These are phyloP conservation scores for Phytopythium oedochilum DNA, from an alignment of 352 stramenopile genomes.

Conservation along the genomic window DNA sequence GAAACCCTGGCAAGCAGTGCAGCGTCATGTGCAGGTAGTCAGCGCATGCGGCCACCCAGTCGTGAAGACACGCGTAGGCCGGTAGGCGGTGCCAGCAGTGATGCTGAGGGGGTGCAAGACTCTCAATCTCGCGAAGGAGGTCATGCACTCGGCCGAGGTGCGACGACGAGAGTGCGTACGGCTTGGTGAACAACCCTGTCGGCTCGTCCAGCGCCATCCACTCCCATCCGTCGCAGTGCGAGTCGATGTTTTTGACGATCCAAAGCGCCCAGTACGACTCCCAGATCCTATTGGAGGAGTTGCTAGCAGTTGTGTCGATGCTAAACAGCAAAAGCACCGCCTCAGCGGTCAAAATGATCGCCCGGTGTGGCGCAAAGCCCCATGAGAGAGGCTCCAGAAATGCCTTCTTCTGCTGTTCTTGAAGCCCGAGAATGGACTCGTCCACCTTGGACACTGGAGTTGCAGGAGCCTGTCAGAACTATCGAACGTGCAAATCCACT, in stretches of 20 bases:
- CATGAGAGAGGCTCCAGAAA: slow-evolving; percentile 64
- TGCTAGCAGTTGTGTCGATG: slow-evolving; percentile 11
- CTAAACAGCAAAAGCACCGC: slow-evolving; percentile 61
- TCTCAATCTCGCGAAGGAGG: slow-evolving; percentile 17
- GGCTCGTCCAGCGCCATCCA: slow-evolving; percentile 64
- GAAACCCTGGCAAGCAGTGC: slow-evolving; percentile 43
- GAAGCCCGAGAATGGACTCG: slow-evolving; percentile 51
- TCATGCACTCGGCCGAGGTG: slow-evolving; percentile 34
- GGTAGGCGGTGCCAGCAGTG: slow-evolving; percentile 58
- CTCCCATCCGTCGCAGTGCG: slow-evolving; percentile 56
- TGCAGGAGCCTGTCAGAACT: too few relatives aligned
- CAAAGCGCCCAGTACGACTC: slow-evolving; percentile 46
- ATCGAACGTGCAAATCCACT: too few relatives aligned
- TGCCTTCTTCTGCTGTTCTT: slow-evolving; percentile 44
- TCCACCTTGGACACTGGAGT: slow-evolving; percentile 54
- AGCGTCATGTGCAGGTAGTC: slow-evolving; percentile 53
- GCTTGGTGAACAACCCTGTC: slow-evolving; percentile 64
- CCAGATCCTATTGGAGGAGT: slow-evolving; percentile 38
- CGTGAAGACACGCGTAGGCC: slow-evolving; percentile 40
- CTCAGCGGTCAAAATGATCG: slow-evolving; percentile 38
- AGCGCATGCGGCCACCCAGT: slow-evolving; percentile 42
- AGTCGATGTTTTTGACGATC: slow-evolving; percentile 78
- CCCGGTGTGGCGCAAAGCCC: slow-evolving; percentile 42
- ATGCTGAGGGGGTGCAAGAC: slow-evolving; percentile 6
- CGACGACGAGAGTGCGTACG: slow-evolving; percentile 37